phyloP scores from a whole-genome alignment of 2,329 filamentous ascomycete species.

The Pseudopyricularia javanii region DNA sequence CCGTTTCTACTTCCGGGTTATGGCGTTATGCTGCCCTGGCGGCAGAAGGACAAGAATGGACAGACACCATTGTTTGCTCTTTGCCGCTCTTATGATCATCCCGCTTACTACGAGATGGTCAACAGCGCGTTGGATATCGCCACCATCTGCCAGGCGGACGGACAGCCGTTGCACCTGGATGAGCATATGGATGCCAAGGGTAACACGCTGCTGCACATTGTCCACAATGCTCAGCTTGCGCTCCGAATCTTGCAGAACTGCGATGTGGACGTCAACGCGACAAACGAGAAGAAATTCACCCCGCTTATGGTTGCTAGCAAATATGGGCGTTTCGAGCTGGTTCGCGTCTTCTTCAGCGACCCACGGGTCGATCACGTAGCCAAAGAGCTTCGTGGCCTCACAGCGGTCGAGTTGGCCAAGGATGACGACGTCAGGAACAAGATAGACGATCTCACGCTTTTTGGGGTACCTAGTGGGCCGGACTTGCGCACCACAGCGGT shows the following conservation, averaged over 20 bases:
- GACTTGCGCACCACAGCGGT: slow-evolving; percentile 84
- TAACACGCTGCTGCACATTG: slow-evolving; percentile 90
- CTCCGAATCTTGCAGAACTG: slow-evolving; percentile 66
- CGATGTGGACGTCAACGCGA: slow-evolving; percentile 91
- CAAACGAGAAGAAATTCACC: slow-evolving; percentile 90
- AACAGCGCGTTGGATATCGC: slow-evolving; percentile 67
- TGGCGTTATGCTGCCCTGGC: slow-evolving; percentile 73
- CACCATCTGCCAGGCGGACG: slow-evolving; percentile 62
- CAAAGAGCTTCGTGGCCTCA: slow-evolving; percentile 76
- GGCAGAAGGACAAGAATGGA: slow-evolving; percentile 84
- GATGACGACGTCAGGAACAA: slow-evolving; percentile 95
- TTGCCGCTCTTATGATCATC: slow-evolving; percentile 89
- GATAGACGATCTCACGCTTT: slow-evolving; percentile 84
- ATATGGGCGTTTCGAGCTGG: slow-evolving; percentile 89
- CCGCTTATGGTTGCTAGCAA: slow-evolving; percentile 97
- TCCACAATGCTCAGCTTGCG: slow-evolving; percentile 73
- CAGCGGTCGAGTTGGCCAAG: slow-evolving; percentile 91
- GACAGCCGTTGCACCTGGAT: slow-evolving; percentile 72
- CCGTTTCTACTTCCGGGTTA: slow-evolving; percentile 68
- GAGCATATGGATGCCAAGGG: slow-evolving; percentile 88
- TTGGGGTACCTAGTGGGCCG: slow-evolving; percentile 57
- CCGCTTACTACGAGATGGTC: slow-evolving; percentile 79
- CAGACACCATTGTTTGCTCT: slow-evolving; percentile 96
- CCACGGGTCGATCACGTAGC: slow-evolving; percentile 74
- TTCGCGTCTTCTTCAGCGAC: slow-evolving; percentile 77